Percentiles rank a stretch among this genome's conserved stretches.
These are phyloP conservation scores for Mariannaea sp. DNA, from an alignment of 2,329 filamentous ascomycete genomes.

Conservation along the genomic window DNA sequence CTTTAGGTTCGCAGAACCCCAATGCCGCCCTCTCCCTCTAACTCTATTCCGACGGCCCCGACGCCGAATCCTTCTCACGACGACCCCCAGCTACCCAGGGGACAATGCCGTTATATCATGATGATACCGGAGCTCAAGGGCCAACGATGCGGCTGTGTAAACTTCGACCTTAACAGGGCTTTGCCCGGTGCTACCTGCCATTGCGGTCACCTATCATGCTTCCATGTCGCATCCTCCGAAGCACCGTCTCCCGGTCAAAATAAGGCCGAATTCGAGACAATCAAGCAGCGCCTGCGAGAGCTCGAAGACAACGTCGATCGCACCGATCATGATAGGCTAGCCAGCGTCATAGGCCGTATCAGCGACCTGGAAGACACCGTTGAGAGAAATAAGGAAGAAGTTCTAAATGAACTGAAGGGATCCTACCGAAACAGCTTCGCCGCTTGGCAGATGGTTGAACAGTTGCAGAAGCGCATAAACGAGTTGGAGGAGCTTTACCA, in stretches of 20 bases:
- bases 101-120: slow-evolving; percentile 64
- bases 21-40: slow-evolving; percentile 36
- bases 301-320: slow-evolving; percentile 43
- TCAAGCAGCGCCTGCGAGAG: slow-evolving; percentile 34
- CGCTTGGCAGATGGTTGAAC: slow-evolving; percentile 57
- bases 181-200: slow-evolving; percentile 60
- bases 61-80: slow-evolving; percentile 39
- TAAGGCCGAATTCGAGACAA: slow-evolving; percentile 43
- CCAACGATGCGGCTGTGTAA: slow-evolving; percentile 62
- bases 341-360: slow-evolving; percentile 50
- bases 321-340: slow-evolving; percentile 45
- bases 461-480: slow-evolving; percentile 48
- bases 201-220: slow-evolving; percentile 65
- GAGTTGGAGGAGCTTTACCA: slow-evolving; percentile 45
- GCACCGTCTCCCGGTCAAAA: slow-evolving; percentile 55
- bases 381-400: slow-evolving; percentile 57
- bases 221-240: slow-evolving; percentile 57
- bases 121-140: slow-evolving; percentile 61
- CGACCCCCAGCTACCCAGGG: slow-evolving; percentile 57
- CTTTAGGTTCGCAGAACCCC: slow-evolving; percentile 34
- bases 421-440: slow-evolving; percentile 60
- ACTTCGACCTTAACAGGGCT: slow-evolving; percentile 59
- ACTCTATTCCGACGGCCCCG: slow-evolving; percentile 32
- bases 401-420: slow-evolving; percentile 57
- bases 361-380: slow-evolving; percentile 59